A percentile compares a stretch with the other conserved stretches of the same genome.
Conservation (phyloP, 352 stramenopile species). For the Globisporangium parvum region DNA sequence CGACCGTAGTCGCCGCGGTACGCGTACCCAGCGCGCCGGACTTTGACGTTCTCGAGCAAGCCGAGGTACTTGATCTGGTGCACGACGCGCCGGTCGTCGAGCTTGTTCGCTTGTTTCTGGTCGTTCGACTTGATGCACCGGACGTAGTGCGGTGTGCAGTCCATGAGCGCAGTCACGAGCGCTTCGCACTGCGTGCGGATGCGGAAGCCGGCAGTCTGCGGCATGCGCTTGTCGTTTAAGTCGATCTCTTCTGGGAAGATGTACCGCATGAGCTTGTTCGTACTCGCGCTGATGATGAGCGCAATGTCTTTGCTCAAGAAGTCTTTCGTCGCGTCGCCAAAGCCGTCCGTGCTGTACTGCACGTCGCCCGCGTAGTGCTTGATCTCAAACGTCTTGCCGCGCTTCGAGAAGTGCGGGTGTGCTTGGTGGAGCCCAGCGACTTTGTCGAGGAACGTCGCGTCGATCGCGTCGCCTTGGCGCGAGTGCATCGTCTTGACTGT, state of each 20-base stretch:
- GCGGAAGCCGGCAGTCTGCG: conserved; percentile 72
- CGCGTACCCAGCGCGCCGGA: conserved; percentile 75
- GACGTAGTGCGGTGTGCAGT: conserved; percentile 89
- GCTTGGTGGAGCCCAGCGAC: conserved; percentile 53
- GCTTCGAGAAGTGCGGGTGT: conserved; percentile 79
- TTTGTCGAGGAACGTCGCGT: conserved; percentile 81
- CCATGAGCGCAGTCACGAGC: conserved; percentile 83
- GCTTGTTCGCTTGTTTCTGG: conserved; percentile 78
- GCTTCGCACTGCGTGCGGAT: conserved; percentile 86
- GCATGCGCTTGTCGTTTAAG: conserved; percentile 74
- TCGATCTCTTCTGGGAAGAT: conserved; percentile 83
- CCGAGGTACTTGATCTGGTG: conserved; percentile 88
- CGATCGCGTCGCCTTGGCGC: conserved; percentile 68
- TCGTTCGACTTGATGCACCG: conserved; percentile 92
- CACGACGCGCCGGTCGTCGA: conserved; percentile 80
- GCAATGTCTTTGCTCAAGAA: conserved; percentile 82
- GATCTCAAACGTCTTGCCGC: conserved; percentile 80
- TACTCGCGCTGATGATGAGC: conserved; percentile 72
- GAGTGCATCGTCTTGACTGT: conserved; percentile 87
- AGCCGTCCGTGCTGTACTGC: conserved; percentile 78
- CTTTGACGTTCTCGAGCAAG: conserved; percentile 86
- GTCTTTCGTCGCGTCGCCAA: conserved; percentile 79
- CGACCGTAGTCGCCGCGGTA: conserved; percentile 84
- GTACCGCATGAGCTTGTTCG: conserved; percentile 83
- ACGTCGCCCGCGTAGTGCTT: conserved; percentile 85